Evolutionary conservation across 2,329 filamentous ascomycete species (phyloP).

Genomic region (Penicillium corylophilum): DNA sequence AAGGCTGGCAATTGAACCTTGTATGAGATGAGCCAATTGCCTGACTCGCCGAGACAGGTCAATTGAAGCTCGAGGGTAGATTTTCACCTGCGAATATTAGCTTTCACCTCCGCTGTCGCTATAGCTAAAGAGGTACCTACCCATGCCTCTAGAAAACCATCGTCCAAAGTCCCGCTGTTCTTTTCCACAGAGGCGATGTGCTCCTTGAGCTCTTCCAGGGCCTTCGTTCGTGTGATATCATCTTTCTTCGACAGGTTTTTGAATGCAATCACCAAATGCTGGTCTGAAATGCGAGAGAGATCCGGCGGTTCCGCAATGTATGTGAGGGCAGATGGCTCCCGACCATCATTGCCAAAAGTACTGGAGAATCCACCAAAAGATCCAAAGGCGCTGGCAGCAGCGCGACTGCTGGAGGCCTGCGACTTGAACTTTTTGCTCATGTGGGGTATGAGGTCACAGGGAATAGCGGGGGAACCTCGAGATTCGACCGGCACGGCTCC

Average conservation of each 20-base stretch:
- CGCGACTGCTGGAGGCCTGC: slow-evolving; percentile 63
- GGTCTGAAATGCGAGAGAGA: slow-evolving; percentile 71
- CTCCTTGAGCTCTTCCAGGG: slow-evolving; percentile 76
- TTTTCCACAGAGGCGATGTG: slow-evolving; percentile 59
- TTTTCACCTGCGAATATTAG: slow-evolving; percentile 61
- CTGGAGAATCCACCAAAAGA: slow-evolving; percentile 45
- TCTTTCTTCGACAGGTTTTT: slow-evolving; percentile 94
- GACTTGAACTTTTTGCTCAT: slow-evolving; percentile 63
- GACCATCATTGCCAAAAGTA: slow-evolving; percentile 39
- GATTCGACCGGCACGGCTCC: slow-evolving; percentile 6
- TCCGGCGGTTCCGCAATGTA: slow-evolving; percentile 86
- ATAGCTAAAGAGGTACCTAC: slow-evolving; percentile 50
- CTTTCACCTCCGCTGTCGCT: slow-evolving; percentile 5
- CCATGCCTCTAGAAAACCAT: slow-evolving; percentile 85
- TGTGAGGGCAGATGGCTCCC: slow-evolving; percentile 65
- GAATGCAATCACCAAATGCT: slow-evolving; percentile 82
- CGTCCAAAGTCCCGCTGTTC: slow-evolving; percentile 65
- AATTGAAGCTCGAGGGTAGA: slow-evolving; percentile 87
- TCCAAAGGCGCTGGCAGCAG: slow-evolving; percentile 51
- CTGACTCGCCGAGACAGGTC: slow-evolving; percentile 85
- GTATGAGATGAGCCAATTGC: slow-evolving; percentile 76
- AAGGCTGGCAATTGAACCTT: slow-evolving; percentile 59
- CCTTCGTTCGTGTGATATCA: slow-evolving; percentile 85
- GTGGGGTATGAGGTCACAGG: slow-evolving; percentile 32
- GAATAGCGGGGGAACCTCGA: slow-evolving; percentile 22